Conservation (phyloP, 805 yeast genomes). For the Kazachstania martiniae region DNA sequence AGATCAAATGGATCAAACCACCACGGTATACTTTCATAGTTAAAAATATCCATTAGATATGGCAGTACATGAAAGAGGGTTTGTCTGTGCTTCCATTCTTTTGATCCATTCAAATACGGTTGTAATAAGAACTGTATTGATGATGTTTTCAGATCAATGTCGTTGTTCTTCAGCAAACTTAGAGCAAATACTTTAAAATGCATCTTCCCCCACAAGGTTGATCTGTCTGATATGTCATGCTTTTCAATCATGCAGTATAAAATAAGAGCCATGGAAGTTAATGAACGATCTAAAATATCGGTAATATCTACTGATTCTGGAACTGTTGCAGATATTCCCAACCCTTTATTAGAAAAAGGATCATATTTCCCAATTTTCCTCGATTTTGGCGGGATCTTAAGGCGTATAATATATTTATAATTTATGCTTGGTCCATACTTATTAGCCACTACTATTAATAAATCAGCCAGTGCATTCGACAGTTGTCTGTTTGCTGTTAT, state of each 20-base stretch:
- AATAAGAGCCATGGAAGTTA: constrained; percentile 11
- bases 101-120: constrained; percentile 9
- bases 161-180: constrained; percentile 16
- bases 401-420: constrained; percentile 14
- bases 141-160: constrained; percentile 15
- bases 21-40: constrained; percentile 19
- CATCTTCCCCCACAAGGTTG: constrained; percentile 7
- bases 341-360: constrained; percentile 10
- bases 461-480: constrained; percentile 5
- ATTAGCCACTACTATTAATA: constrained; percentile 8
- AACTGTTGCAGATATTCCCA: constrained; percentile 6
- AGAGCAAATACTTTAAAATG: constrained; percentile 12
- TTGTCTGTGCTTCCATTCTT: constrained; percentile 8
- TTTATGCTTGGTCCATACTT: constrained; percentile 11
- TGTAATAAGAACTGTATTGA: constrained; percentile 12
- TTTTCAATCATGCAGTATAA: constrained; percentile 5
- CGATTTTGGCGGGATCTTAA: constrained; percentile 2
- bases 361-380: constrained; percentile 7
- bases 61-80: constrained; percentile 16
- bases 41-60: constrained; percentile 17
- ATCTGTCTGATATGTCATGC: background rate
- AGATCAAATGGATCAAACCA: constrained; percentile 26
- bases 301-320: constrained; percentile 17
- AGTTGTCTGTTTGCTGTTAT: too few species aligned
- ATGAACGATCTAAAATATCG: constrained; percentile 11